Conservation (phyloP, 2,329 filamentous ascomycete species). For the Colletotrichum tropicale region DNA sequence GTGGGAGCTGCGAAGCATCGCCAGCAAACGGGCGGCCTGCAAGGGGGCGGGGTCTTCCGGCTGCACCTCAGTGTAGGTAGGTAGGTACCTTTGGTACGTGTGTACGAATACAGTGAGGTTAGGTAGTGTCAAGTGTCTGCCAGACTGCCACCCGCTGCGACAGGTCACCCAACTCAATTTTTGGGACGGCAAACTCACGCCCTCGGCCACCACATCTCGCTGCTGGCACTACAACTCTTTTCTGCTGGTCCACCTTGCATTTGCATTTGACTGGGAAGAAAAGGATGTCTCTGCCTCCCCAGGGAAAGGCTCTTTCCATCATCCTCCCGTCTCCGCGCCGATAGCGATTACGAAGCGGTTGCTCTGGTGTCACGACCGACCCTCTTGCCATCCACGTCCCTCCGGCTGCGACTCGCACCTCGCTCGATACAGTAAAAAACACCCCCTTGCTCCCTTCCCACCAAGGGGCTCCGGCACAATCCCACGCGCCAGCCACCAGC, state of each 20-base stretch:
- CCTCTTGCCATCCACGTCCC: neutral
- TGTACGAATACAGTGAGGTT: neutral
- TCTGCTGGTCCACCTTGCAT: neutral
- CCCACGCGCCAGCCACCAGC: slow-evolving; percentile 13
- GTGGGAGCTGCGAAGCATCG: slow-evolving; percentile 13
- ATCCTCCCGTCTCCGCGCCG: slow-evolving; percentile 5
- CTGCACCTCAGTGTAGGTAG: neutral
- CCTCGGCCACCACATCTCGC: neutral
- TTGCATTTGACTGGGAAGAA: neutral
- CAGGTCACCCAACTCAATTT: slow-evolving; percentile 16
- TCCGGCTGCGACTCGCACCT: neutral
- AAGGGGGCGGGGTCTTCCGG: neutral
- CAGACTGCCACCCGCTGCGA: slow-evolving; percentile 15
- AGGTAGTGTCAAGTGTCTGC: slow-evolving; percentile 14
- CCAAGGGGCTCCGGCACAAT: slow-evolving; percentile 13
- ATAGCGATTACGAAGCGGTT: neutral
- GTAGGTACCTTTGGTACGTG: neutral
- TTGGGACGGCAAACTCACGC: slow-evolving; percentile 16
- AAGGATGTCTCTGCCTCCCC: neutral
- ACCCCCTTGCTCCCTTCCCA: slow-evolving; percentile 7
- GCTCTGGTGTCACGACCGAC: neutral
- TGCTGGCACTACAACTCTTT: neutral
- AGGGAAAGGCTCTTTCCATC: neutral
- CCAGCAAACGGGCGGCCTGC: neutral
- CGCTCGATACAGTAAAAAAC: neutral